These are phyloP conservation scores for Plasmodium billcollinsi DNA, from an alignment of 169 alveolate genomes.

Conservation along the genomic window DNA sequence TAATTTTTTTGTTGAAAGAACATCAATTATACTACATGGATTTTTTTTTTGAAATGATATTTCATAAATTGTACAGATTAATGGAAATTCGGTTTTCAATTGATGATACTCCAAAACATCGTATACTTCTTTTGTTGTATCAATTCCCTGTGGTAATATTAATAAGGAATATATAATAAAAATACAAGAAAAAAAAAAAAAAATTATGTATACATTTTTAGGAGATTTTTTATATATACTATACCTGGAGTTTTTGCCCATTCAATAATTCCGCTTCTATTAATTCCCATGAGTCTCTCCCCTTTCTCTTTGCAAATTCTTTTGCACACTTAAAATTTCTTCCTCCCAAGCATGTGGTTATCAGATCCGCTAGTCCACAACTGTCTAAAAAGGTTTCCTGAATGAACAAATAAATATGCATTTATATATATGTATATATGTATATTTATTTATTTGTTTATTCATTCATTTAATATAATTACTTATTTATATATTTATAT, in stretches of 20 bases:
- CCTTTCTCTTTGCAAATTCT: constrained; percentile 90
- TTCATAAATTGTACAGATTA: constrained; percentile 55
- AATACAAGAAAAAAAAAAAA: background rate
- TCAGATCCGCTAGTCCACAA: constrained; percentile 94
- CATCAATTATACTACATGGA: constrained; percentile 52
- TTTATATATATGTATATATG: background rate
- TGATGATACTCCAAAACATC: constrained; percentile 40
- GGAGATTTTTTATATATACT: background rate
- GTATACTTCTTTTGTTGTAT: constrained; percentile 61
- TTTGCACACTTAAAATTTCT: constrained; percentile 93
- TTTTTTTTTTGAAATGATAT: constrained; percentile 46
- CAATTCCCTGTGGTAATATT: constrained; percentile 24
- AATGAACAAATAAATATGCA: constrained; percentile 28
- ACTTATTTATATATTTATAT: constrained; percentile 5
- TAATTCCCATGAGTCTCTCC: constrained; percentile 89
- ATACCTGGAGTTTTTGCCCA: constrained; percentile 93
- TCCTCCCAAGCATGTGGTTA: constrained; percentile 94
- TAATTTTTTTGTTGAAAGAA: constrained; percentile 72
- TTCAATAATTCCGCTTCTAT: constrained; percentile 91
- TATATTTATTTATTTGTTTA: background rate
- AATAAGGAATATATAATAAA: background rate
- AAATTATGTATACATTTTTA: background rate
- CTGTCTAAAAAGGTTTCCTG: constrained; percentile 92
- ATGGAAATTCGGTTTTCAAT: constrained; percentile 49
- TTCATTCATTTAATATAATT: constrained; percentile 2